These are phyloP conservation scores for Pittosporum tobira DNA, from an alignment of 129 eudicot species.

Conservation along the genomic window DNA sequence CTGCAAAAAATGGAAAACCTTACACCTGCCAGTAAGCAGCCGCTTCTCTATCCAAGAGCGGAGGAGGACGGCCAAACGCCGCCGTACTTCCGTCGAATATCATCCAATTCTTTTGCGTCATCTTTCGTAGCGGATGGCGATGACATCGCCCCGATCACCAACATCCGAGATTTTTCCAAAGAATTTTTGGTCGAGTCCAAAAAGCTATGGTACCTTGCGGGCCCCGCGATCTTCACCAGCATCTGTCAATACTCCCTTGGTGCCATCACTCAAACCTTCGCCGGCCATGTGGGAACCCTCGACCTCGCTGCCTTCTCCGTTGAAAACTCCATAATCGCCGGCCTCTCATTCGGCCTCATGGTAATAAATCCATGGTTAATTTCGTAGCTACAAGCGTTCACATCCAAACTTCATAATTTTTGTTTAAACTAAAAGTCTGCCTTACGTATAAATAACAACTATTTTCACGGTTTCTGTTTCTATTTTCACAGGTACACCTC, in stretches of 20 bases:
- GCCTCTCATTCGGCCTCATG: slow-evolving; percentile 58
- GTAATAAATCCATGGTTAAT: slow-evolving; percentile 18
- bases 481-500: too few species aligned
- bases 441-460: too few species aligned
- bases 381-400: too few species aligned
- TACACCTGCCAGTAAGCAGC: slow-evolving; percentile 6
- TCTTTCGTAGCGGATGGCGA: slow-evolving; percentile 31
- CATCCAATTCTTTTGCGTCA: slow-evolving; percentile 7
- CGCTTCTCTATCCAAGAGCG: slow-evolving; percentile 18
- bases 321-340: slow-evolving; percentile 50
- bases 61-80: not conserved
- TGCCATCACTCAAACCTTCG: slow-evolving; percentile 42
- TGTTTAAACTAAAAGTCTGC: too few species aligned
- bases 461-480: too few species aligned
- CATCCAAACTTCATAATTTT: too few species aligned
- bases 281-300: slow-evolving; percentile 48
- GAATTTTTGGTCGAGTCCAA: slow-evolving; percentile 43
- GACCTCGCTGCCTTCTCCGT: slow-evolving; percentile 45
- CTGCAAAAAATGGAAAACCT: slow-evolving; percentile 15
- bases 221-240: slow-evolving; percentile 38
- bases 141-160: slow-evolving; percentile 41
- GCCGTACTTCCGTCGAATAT: not conserved
- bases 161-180: slow-evolving; percentile 22
- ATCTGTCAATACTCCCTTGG: slow-evolving; percentile 45
- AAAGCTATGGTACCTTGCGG: slow-evolving; percentile 42